These are phyloP conservation scores for Golubevia pallescens DNA, from an alignment of 1,284 basidiomycete species.

Conservation along the genomic window DNA sequence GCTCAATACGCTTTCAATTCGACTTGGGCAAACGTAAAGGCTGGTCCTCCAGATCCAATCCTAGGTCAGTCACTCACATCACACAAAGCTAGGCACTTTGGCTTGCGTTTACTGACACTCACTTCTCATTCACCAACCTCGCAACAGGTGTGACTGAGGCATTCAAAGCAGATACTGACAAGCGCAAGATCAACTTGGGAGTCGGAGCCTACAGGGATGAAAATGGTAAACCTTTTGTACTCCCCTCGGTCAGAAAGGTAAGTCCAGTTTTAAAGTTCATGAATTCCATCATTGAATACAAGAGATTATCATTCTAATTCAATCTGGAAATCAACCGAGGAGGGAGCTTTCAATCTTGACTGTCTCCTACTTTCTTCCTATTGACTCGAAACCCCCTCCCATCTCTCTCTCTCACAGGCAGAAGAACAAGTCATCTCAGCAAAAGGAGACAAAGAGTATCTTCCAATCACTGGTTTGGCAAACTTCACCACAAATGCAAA, in stretches of 20 bases:
- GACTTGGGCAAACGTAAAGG: constrained; percentile 81
- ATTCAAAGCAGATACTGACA: constrained; percentile 82
- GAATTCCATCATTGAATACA: background rate
- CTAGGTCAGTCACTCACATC: constrained; percentile 72
- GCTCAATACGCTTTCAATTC: no score
- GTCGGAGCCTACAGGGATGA: constrained; percentile 84
- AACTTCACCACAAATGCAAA: constrained; percentile 74
- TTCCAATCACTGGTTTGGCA: constrained; percentile 89
- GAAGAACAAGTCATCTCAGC: constrained; percentile 76
- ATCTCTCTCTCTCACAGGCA: constrained; percentile 69
- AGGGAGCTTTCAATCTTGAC: no score
- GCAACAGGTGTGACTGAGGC: constrained; percentile 81
- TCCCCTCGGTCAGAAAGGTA: constrained; percentile 86
- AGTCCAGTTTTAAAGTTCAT: constrained; percentile 22
- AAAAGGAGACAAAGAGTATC: constrained; percentile 93
- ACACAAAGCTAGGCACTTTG: background rate
- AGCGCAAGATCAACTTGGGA: constrained; percentile 95
- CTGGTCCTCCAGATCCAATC: constrained; percentile 91
- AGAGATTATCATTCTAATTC: no score
- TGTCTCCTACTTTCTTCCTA: constrained; percentile 6
- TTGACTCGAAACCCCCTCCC: background rate
- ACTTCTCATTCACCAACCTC: background rate
- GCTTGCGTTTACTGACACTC: background rate
- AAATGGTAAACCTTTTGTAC: constrained; percentile 91
- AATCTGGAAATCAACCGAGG: no score